phyloP scores from a whole-genome alignment of 2,329 filamentous ascomycete genomes.

The Huntiella savannae region DNA sequence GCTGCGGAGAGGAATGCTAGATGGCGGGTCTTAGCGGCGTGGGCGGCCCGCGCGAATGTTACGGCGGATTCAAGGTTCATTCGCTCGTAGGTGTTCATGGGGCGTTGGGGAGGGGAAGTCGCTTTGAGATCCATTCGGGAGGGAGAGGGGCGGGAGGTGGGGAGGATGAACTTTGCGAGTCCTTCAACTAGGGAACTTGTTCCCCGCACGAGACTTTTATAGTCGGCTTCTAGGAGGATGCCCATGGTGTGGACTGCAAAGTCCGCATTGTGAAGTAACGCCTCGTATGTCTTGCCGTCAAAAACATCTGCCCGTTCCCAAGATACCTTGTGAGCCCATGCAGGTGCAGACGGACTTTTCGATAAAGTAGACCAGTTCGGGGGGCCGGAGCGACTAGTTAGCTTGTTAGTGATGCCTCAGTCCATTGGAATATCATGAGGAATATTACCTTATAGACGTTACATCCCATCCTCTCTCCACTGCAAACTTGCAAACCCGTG shows the following conservation, averaged over 20 bases:
- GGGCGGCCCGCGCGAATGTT: constrained; percentile 59
- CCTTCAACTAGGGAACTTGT: constrained; percentile 46
- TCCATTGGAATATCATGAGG: background rate
- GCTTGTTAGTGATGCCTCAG: background rate
- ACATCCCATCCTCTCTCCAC: constrained; percentile 78
- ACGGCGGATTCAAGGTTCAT: constrained; percentile 92
- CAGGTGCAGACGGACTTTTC: constrained; percentile 47
- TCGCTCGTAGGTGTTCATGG: constrained; percentile 46
- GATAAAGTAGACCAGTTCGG: constrained; percentile 69
- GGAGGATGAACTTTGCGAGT: constrained; percentile 28
- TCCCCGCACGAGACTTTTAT: constrained; percentile 79
- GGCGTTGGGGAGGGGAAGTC: background rate
- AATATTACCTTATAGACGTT: constrained; percentile 63
- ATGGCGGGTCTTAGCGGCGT: constrained; percentile 39
- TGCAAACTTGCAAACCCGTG: constrained; percentile 78
- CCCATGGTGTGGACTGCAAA: constrained; percentile 91
- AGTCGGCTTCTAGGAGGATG: constrained; percentile 90
- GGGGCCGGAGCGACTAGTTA: constrained; percentile 63
- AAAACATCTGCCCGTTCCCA: constrained; percentile 86
- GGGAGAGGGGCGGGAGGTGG: too few species aligned
- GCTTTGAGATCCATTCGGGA: background rate
- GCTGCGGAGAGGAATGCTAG: constrained; percentile 86
- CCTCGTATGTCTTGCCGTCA: constrained; percentile 57
- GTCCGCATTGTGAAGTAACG: constrained; percentile 56
- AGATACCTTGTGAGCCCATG: constrained; percentile 64